phyloP scores from a whole-genome alignment of 768 basidiomycete genomes.

The Holtermanniella nyarrowii region DNA sequence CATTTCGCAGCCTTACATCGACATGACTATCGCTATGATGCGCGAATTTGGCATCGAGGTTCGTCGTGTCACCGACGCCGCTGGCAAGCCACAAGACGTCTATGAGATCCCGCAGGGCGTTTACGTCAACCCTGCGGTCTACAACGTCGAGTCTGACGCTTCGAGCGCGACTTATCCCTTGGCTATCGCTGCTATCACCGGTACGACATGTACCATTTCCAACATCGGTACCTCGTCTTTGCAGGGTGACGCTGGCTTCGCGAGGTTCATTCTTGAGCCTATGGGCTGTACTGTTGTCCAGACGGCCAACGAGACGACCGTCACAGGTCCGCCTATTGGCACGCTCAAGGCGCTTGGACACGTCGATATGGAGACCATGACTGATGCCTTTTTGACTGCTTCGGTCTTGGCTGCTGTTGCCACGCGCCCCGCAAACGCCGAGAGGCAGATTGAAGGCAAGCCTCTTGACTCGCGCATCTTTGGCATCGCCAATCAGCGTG shows the following conservation, averaged over 20 bases:
- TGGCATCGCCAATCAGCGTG: constrained; percentile 94
- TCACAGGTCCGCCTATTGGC: constrained; percentile 75
- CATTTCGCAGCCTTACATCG: constrained; percentile 97
- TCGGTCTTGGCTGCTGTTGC: constrained; percentile 83
- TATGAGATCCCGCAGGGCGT: constrained; percentile 72
- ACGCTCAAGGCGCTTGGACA: constrained; percentile 70
- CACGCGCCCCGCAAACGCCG: constrained; percentile 42
- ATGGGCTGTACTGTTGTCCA: constrained; percentile 93
- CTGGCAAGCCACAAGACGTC: constrained; percentile 59
- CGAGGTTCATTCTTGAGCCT: constrained; percentile 77
- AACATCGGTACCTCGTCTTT: constrained; percentile 85
- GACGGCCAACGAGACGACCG: constrained; percentile 78
- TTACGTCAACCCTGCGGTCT: constrained; percentile 67
- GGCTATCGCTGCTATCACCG: constrained; percentile 92
- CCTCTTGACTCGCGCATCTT: constrained; percentile 62
- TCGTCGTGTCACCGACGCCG: constrained; percentile 53
- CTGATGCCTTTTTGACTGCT: constrained; percentile 96
- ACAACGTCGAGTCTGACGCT: constrained; percentile 86
- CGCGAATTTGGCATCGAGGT: constrained; percentile 75
- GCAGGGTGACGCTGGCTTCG: constrained; percentile 96
- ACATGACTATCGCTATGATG: constrained; percentile 99
- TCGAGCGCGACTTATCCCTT: constrained; percentile 93
- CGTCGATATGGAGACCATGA: constrained; percentile 99
- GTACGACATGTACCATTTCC: constrained; percentile 83
- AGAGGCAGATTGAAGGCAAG: constrained; percentile 24